phyloP scores from a whole-genome alignment of 768 basidiomycete species.

The Leucosporidium scottii region DNA sequence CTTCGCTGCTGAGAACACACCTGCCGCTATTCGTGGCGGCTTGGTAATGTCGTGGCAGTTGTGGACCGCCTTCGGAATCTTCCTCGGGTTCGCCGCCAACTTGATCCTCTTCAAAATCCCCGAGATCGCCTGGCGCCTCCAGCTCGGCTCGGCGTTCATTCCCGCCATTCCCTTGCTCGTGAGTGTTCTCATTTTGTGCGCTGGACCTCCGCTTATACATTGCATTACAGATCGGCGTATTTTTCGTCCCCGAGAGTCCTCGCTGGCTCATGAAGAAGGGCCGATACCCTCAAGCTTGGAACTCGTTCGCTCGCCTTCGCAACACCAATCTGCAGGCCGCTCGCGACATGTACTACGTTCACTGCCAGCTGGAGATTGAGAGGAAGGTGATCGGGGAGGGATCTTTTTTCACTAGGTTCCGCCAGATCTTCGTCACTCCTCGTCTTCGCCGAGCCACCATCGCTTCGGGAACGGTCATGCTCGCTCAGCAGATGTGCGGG shows the following conservation, averaged over 20 bases:
- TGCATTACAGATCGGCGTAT: constrained; percentile 44
- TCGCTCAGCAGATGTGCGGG: background rate
- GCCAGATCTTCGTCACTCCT: constrained; percentile 44
- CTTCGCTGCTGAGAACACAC: constrained; percentile 68
- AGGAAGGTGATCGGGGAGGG: constrained; percentile 34
- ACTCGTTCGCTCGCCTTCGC: constrained; percentile 41
- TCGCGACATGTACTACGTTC: constrained; percentile 46
- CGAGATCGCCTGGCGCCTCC: constrained; percentile 44
- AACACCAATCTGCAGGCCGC: constrained; percentile 43
- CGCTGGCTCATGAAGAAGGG: constrained; percentile 46
- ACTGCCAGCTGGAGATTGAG: constrained; percentile 41
- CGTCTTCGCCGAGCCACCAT: constrained; percentile 26
- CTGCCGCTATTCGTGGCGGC: constrained; percentile 73
- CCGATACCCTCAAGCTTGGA: constrained; percentile 41
- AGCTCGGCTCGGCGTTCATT: constrained; percentile 43
- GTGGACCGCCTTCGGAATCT: constrained; percentile 42
- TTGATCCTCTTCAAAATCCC: background rate
- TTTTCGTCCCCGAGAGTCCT: constrained; percentile 51
- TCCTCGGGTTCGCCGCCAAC: constrained; percentile 1
- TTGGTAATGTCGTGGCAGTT: constrained; percentile 79
- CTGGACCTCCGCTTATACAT: background rate
- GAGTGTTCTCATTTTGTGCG: background rate
- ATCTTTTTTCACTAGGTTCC: constrained; percentile 38
- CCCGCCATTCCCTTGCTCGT: constrained; percentile 47
- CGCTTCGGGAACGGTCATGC: constrained; percentile 8